Conservation (phyloP, 371 early-diverging fungal genomes). For the Mucor piriformis region DNA sequence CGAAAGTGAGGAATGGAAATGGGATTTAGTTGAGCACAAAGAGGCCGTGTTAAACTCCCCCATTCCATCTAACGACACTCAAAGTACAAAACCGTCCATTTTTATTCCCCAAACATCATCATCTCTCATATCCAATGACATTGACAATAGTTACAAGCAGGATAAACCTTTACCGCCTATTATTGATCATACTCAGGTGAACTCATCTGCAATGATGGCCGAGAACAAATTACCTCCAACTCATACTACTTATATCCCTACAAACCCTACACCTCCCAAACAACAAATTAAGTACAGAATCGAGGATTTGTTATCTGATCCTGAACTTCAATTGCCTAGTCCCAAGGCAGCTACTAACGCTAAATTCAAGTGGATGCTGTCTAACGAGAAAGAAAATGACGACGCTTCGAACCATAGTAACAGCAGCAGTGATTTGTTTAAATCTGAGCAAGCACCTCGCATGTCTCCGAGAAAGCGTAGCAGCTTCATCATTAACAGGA, state of each 20-base stretch:
- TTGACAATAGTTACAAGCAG: constrained; percentile 5
- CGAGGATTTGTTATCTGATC: constrained; percentile 48
- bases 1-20: constrained; percentile 6
- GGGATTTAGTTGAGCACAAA: constrained; percentile 10
- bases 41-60: neutral
- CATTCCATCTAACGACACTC: neutral
- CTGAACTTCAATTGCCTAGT: constrained; percentile 24
- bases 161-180: constrained; percentile 18
- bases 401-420: neutral
- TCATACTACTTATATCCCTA: constrained; percentile 20
- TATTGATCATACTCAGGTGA: neutral
- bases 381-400: neutral
- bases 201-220: neutral
- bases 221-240: constrained; percentile 8
- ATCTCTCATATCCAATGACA: neutral
- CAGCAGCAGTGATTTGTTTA: constrained; percentile 10
- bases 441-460: constrained; percentile 1
- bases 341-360: constrained; percentile 15
- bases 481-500: constrained; percentile 20
- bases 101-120: constrained; percentile 9
- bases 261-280: constrained; percentile 35
- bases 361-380: constrained; percentile 41
- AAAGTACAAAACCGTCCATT: neutral
- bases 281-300: constrained; percentile 41
- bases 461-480: constrained; percentile 18